These are phyloP conservation scores for Quercus aquifolioides DNA, from an alignment of 306 rosid genomes.

Conservation along the genomic window DNA sequence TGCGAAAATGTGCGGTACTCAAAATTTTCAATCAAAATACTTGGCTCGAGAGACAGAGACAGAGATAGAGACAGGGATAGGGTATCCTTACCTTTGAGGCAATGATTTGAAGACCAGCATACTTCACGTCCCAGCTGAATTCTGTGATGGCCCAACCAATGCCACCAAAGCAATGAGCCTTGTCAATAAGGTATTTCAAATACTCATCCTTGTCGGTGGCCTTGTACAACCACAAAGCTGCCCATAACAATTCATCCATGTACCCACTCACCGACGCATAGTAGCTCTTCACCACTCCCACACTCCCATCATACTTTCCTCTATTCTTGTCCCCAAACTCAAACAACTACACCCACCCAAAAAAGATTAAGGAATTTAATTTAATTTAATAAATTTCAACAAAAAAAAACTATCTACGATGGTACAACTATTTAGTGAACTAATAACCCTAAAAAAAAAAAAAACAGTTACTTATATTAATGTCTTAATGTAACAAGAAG, in stretches of 20 bases:
- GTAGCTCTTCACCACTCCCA: conserved; percentile 85
- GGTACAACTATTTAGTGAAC: not conserved
- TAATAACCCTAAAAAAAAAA: too few relatives aligned
- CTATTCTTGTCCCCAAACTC: conserved; percentile 85
- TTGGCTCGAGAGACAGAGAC: not conserved
- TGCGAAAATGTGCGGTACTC: too few relatives aligned
- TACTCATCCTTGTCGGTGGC: conserved; percentile 90
- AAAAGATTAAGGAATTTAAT: not conserved
- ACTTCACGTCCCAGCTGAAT: conserved; percentile 97
- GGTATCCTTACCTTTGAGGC: conserved; percentile 61
- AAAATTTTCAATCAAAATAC: not conserved
- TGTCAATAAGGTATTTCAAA: conserved; percentile 51
- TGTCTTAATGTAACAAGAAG: not conserved
- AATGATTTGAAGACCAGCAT: conserved; percentile 85
- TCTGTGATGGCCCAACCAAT: conserved; percentile 92
- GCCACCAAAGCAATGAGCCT: conserved; percentile 81
- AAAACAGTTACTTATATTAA: too few relatives aligned
- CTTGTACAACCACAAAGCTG: conserved; percentile 85
- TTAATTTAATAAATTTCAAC: not conserved
- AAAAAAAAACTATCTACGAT: too few relatives aligned
- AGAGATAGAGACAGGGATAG: not conserved
- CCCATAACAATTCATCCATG: conserved; percentile 95
- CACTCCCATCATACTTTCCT: conserved; percentile 78
- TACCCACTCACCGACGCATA: conserved; percentile 99
- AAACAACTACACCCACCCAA: conserved; percentile 50